Conservation (phyloP, 2,329 filamentous ascomycete genomes). For the Penicillium sp. region DNA sequence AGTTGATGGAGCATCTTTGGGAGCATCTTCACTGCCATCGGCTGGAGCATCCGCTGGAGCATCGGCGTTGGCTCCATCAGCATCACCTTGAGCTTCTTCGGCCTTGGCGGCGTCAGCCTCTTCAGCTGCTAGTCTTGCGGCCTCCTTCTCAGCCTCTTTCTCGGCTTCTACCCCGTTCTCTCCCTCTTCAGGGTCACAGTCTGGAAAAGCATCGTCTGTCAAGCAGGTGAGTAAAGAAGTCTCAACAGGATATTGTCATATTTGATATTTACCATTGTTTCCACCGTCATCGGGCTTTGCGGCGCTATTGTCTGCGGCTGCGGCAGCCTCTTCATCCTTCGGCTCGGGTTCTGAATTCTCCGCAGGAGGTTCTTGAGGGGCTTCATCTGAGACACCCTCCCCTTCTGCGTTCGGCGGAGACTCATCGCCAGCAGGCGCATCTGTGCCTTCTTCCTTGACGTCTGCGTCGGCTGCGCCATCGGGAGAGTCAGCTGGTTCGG, state of each 20-base stretch:
- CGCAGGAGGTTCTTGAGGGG: slow-evolving; percentile 15
- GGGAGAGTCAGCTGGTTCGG: slow-evolving; percentile 22
- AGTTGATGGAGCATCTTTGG: slow-evolving; percentile 3
- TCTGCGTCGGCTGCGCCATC: slow-evolving; percentile 22
- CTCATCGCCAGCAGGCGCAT: slow-evolving; percentile 20
- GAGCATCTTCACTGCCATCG: slow-evolving; percentile 7
- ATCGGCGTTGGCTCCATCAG: slow-evolving; percentile 3
- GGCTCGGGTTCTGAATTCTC: slow-evolving; percentile 15
- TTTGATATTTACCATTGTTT: slow-evolving; percentile 23
- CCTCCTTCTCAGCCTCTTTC: slow-evolving; percentile 23
- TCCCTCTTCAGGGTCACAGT: slow-evolving; percentile 31
- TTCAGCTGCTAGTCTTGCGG: slow-evolving; percentile 33
- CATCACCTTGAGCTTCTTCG: slow-evolving; percentile 7
- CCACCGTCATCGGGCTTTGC: slow-evolving; percentile 14
- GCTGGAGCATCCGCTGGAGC: slow-evolving; percentile 6
- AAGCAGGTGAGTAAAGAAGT: slow-evolving; percentile 1
- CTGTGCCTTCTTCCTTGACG: slow-evolving; percentile 23
- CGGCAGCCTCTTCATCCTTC: slow-evolving; percentile 13
- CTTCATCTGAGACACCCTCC: slow-evolving; percentile 10
- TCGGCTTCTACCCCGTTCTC: slow-evolving; percentile 34
- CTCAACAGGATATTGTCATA: background rate
- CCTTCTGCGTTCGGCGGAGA: slow-evolving; percentile 17
- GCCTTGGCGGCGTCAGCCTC: slow-evolving; percentile 21
- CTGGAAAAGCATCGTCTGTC: slow-evolving; percentile 37
- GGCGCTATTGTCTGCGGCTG: slow-evolving; percentile 12